A percentile compares a stretch with the other conserved stretches of the same genome.
phyloP scores from a whole-genome alignment of 139 green algal genomes.

The Chlamydomonas sp. region DNA sequence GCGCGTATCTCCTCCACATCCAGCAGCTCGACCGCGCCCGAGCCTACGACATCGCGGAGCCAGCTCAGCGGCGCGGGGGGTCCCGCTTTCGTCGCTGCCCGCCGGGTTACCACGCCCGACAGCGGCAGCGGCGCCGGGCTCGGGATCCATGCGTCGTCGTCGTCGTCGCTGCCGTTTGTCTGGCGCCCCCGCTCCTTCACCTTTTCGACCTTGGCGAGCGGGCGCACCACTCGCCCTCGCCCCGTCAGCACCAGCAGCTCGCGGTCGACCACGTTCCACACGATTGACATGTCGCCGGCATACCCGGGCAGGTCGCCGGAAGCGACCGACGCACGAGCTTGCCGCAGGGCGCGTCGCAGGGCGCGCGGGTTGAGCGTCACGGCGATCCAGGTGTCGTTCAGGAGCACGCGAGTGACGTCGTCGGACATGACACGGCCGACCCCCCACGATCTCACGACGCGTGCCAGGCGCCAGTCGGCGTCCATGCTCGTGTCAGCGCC shows the following conservation, averaged over 20 bases:
- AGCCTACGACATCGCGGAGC: not conserved
- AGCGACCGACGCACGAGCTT: not conserved
- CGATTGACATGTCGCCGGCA: not conserved
- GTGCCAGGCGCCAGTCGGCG: too few relatives aligned
- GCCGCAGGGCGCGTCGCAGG: not conserved
- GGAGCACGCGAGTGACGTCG: not conserved
- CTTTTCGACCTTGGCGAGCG: slow-evolving; percentile 9
- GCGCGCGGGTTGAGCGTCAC: not conserved
- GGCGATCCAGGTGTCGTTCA: slow-evolving; percentile 17
- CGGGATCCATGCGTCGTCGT: too few relatives aligned
- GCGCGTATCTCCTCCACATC: slow-evolving; percentile 57
- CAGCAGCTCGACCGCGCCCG: slow-evolving; percentile 52
- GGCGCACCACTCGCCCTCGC: slow-evolving; percentile 46
- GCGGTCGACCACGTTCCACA: not conserved
- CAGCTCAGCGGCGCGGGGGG: too few relatives aligned
- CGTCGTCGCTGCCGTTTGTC: too few relatives aligned
- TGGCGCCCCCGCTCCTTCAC: too few relatives aligned
- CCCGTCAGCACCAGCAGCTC: slow-evolving; percentile 42
- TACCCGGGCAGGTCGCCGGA: not conserved
- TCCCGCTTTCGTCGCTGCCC: too few relatives aligned
- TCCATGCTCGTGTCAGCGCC: too few relatives aligned
- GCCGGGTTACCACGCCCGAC: too few relatives aligned
- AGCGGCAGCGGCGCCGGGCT: too few relatives aligned
- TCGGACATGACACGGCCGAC: too few relatives aligned
- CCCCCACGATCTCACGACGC: too few relatives aligned